Percentiles rank a stretch among this genome's conserved stretches.
Conservation (phyloP, 495 filamentous ascomycete species). For the Penicillium desertorum region DNA sequence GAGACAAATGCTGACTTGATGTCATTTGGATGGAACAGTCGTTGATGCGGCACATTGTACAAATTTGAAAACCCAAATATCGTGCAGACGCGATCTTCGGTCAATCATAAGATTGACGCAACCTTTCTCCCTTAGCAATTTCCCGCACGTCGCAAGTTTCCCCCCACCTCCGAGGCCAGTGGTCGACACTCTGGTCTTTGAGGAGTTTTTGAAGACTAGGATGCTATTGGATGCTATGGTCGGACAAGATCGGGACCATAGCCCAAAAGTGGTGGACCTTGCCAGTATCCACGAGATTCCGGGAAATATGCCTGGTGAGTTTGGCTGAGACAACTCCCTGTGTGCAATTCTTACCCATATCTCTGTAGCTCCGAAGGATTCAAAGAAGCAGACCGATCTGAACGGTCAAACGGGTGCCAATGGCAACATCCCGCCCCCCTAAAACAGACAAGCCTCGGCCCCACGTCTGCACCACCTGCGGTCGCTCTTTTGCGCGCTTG, state of each 20-base stretch:
- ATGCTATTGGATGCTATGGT: slow-evolving; percentile 47
- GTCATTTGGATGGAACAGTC: slow-evolving; percentile 24
- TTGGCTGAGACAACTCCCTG: slow-evolving; percentile 2
- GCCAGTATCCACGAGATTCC: slow-evolving; percentile 49
- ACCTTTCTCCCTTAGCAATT: slow-evolving; percentile 1
- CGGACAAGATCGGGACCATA: slow-evolving; percentile 37
- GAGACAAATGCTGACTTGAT: slow-evolving; percentile 34
- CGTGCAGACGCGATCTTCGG: slow-evolving; percentile 8
- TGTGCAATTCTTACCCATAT: slow-evolving; percentile 25
- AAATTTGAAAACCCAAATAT: slow-evolving; percentile 7
- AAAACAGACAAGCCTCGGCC: slow-evolving; percentile 98
- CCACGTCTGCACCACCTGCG: slow-evolving; percentile 91
- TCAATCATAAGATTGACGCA: slow-evolving; percentile 5
- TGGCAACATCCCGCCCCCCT: slow-evolving; percentile 58
- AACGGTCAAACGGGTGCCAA: slow-evolving; percentile 34
- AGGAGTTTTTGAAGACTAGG: slow-evolving; percentile 18
- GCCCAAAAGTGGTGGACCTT: slow-evolving; percentile 43
- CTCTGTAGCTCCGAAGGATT: slow-evolving; percentile 30
- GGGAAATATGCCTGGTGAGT: slow-evolving; percentile 47
- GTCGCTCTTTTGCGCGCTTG: slow-evolving; percentile 88
- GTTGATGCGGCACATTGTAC: slow-evolving; percentile 27
- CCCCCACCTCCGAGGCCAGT: slow-evolving; percentile 6
- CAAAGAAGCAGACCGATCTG: slow-evolving; percentile 36
- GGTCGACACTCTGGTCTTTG: slow-evolving; percentile 15
- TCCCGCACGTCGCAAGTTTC: not conserved